These are phyloP conservation scores for Kandelia obovata DNA, from an alignment of 345 rosid species.

Conservation along the genomic window DNA sequence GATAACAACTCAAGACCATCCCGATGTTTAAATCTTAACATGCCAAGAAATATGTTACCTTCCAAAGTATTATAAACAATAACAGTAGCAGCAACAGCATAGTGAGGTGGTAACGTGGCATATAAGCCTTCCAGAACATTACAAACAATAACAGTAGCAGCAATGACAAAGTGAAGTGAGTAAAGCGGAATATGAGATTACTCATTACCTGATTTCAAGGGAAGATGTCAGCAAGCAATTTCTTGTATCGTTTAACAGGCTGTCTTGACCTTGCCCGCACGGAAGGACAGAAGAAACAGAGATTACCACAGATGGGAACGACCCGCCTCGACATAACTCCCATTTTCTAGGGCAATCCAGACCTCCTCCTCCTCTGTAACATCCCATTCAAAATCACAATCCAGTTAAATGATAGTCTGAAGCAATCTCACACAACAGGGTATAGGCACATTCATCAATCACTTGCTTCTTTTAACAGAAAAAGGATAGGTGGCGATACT, in stretches of 20 bases:
- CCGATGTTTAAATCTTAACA: background rate
- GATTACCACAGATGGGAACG: constrained; percentile 85
- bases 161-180: background rate
- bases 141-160: background rate
- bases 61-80: background rate
- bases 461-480: background rate
- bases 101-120: background rate
- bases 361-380: constrained; percentile 13
- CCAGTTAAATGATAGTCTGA: background rate
- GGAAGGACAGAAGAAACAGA: constrained; percentile 93
- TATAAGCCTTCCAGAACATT: constrained; percentile 1
- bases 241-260: constrained; percentile 95
- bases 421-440: background rate
- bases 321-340: constrained; percentile 97
- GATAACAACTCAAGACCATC: background rate
- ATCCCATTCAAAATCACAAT: constrained; percentile 8
- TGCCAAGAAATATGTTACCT: background rate
- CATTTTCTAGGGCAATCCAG: constrained; percentile 42
- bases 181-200: background rate
- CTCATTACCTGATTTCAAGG: constrained; percentile 74
- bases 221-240: constrained; percentile 70
- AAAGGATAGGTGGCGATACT: background rate
- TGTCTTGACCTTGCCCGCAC: constrained; percentile 91
- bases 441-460: background rate
- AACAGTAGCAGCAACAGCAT: background rate